Base-by-base conservation (phyloP, 2,329 filamentous ascomycete species). In the Trichoderma gracile region DNA sequence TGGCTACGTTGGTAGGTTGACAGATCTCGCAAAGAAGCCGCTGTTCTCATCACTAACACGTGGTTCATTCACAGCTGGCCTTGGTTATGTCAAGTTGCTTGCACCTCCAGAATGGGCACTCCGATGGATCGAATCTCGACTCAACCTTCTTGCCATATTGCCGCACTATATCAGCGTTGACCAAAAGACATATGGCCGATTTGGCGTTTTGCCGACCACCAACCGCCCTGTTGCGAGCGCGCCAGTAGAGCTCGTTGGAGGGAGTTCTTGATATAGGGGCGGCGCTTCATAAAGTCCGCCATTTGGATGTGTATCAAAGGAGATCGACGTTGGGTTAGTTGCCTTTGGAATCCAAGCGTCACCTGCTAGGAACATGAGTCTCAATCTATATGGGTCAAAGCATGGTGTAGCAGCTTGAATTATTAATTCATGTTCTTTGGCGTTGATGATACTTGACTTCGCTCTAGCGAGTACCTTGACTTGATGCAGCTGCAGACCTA, bases 111-210 rank as follows among this genome's bases (percentile, higher is more conserved):
- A 98, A 78, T 91, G 90, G 84, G 85, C 90, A 30, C 81, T 98
- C 63, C 85, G 93, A 68, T 98, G 90, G 88, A 84, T 97, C 63
- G 95, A 99, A 78, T 86, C 86, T 19, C 96, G 94, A 74, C 79
- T 98, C 66, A 95, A 96, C 73, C 82, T 98, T 10, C 82, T 97
- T 23, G 91, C 88, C 21, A 84, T 92, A 65, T 78, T 98, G 27
- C 94, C 94, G 50, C 92, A 96, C 77, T 98, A 97, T 72, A 90
- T 98, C 54, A 96, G 91, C 64, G 89, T 97, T 17, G 94, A 98
- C 73, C 93, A 97, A 77, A 97, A 97, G 82, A 97, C 92, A 6
- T 97, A 94, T 72, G 94, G 94, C 8, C 85, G 94, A 60, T 97
- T 96, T 71, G 94, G 94, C 2, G 90, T 97, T 15, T 80, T 98